phyloP scores from a whole-genome alignment of 192 early-diverging fungal genomes.

The Dispira simplex region DNA sequence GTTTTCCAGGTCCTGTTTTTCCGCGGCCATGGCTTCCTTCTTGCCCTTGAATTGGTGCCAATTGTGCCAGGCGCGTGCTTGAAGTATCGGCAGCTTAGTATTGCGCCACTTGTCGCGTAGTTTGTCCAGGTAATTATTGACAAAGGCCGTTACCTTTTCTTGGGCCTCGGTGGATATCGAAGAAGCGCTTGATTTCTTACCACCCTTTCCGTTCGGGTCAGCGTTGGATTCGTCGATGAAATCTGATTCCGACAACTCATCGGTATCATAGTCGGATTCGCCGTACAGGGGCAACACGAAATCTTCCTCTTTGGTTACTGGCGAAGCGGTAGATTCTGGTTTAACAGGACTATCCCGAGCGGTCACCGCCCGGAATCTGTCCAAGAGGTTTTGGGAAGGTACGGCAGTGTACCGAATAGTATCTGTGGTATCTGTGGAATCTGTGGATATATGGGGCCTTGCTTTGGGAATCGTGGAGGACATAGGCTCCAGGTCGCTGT shows the following conservation, averaged over 20 bases:
- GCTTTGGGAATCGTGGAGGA: neutral
- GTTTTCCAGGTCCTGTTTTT: constrained; percentile 10
- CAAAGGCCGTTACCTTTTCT: constrained; percentile 4
- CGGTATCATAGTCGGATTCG: constrained; percentile 23
- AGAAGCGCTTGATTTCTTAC: neutral
- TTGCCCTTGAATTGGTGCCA: constrained; percentile 13
- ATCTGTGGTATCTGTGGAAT: neutral
- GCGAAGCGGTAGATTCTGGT: neutral
- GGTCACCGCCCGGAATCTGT: neutral
- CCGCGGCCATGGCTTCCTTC: neutral
- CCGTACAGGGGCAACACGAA: constrained; percentile 25
- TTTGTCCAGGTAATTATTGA: constrained; percentile 11
- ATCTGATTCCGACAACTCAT: constrained; percentile 9
- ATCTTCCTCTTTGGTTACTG: constrained; percentile 11
- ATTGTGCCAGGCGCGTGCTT: neutral
- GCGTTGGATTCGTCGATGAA: neutral
- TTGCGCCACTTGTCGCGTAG: constrained; percentile 16
- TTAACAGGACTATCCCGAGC: neutral
- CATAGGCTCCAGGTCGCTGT: neutral
- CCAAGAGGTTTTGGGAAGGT: neutral
- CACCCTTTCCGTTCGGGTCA: neutral
- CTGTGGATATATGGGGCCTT: neutral
- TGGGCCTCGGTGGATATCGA: neutral
- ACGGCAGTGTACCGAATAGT: neutral
- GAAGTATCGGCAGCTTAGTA: constrained; percentile 6